Percentiles rank a stretch among this genome's conserved stretches.
Evolutionary conservation across 163 green algal species (phyloP).

Genomic region (Chlorella variabilis): DNA sequence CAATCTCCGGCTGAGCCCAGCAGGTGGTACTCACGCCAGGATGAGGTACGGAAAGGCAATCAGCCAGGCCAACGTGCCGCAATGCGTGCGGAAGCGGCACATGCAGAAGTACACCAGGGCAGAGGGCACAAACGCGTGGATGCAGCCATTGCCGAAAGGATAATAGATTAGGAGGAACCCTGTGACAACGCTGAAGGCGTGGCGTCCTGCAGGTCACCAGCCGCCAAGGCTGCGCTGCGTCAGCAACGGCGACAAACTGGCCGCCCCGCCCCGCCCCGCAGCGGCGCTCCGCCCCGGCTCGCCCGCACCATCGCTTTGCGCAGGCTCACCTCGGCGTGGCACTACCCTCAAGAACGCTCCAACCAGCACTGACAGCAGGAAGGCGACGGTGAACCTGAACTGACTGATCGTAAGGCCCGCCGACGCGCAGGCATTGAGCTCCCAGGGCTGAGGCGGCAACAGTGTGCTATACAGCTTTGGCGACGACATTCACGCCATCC

Average conservation of each 20-base stretch:
- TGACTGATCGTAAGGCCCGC: background rate
- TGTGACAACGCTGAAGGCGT: slow-evolving; percentile 77
- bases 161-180: slow-evolving; percentile 88
- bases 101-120: slow-evolving; percentile 74
- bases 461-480: background rate
- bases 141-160: slow-evolving; percentile 79
- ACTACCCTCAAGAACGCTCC: slow-evolving; percentile 32
- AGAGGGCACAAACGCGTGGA: slow-evolving; percentile 59
- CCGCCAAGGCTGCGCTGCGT: background rate
- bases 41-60: slow-evolving; percentile 77
- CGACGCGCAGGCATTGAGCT: background rate
- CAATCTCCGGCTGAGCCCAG: too few relatives aligned
- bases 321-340: slow-evolving; percentile 36
- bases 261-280: too few relatives aligned
- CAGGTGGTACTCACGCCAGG: slow-evolving; percentile 50
- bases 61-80: slow-evolving; percentile 71
- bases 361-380: slow-evolving; percentile 47
- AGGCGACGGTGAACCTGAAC: slow-evolving; percentile 45
- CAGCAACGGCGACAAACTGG: too few relatives aligned
- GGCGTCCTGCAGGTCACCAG: slow-evolving; percentile 60
- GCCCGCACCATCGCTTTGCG: background rate
- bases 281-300: too few relatives aligned
- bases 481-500: too few relatives aligned
- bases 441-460: background rate
- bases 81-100: slow-evolving; percentile 53